These are phyloP conservation scores for Betula pendula DNA, from an alignment of 306 rosid genomes.

Conservation along the genomic window DNA sequence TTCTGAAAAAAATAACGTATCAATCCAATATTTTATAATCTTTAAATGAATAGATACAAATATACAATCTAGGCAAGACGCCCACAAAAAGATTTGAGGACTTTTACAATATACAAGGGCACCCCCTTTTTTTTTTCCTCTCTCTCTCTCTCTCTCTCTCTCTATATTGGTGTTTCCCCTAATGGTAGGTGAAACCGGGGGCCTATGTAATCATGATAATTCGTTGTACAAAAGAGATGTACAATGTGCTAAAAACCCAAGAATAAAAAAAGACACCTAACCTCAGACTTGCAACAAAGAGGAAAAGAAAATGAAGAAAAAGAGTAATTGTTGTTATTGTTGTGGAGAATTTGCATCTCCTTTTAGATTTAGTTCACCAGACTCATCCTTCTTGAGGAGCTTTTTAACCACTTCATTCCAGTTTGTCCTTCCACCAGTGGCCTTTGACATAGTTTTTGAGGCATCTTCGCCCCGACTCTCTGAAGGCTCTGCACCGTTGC, in stretches of 20 bases:
- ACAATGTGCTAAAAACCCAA: slow-evolving; percentile 9
- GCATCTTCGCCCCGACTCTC: slow-evolving; percentile 20
- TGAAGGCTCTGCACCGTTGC: slow-evolving; percentile 35
- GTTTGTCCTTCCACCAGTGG: slow-evolving; percentile 42
- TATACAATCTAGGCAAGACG: background rate
- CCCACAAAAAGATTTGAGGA: background rate
- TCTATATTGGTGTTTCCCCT: background rate
- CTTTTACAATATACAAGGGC: background rate
- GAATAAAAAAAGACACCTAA: slow-evolving; percentile 9
- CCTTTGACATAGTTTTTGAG: slow-evolving; percentile 25
- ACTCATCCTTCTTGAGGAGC: slow-evolving; percentile 46
- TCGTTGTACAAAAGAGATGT: slow-evolving; percentile 5
- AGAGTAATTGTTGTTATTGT: slow-evolving; percentile 26
- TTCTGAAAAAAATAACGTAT: background rate
- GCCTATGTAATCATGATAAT: slow-evolving; percentile 9
- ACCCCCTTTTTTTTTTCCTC: background rate
- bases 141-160: too few relatives aligned
- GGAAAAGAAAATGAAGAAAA: background rate
- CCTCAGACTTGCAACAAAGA: background rate
- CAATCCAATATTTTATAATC: background rate
- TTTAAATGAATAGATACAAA: background rate
- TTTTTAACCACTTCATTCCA: slow-evolving; percentile 78
- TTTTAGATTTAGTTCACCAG: slow-evolving; percentile 32
- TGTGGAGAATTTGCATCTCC: slow-evolving; percentile 30
- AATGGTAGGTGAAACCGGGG: slow-evolving; percentile 6